phyloP scores from a whole-genome alignment of 2,329 filamentous ascomycete genomes.

The Claviceps sp. region DNA sequence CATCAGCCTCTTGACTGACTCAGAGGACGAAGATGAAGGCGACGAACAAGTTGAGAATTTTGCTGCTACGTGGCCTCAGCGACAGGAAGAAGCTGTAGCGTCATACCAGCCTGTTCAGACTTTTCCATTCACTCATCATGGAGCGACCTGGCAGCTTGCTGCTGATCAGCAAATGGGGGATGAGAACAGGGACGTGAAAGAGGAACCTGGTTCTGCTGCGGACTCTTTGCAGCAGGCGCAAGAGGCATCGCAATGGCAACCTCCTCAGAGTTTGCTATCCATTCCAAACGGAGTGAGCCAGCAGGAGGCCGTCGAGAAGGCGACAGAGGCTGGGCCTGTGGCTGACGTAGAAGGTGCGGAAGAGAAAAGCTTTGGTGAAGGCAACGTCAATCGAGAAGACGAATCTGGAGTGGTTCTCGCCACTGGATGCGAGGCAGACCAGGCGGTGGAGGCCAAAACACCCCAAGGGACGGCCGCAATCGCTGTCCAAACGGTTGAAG shows the following conservation, averaged over 20 bases:
- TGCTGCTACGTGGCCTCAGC: no score
- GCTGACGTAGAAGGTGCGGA: background rate
- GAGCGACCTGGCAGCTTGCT: no score
- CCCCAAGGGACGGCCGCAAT: background rate
- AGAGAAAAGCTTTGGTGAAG: background rate
- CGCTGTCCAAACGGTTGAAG: background rate
- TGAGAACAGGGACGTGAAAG: background rate
- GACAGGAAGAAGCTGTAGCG: background rate
- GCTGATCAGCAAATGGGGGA: background rate
- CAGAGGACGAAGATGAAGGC: conserved; percentile 7
- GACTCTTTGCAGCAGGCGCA: background rate
- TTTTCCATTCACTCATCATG: no score
- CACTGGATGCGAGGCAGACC: background rate
- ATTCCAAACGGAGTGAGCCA: background rate
- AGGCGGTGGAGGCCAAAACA: background rate
- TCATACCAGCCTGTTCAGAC: no score
- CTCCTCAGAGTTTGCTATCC: background rate
- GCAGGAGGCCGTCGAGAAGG: background rate
- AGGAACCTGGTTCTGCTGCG: background rate
- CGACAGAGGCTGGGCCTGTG: background rate
- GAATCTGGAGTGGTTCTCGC: background rate
- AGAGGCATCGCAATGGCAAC: background rate
- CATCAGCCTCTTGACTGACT: conserved; percentile 34
- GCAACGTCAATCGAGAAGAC: background rate
- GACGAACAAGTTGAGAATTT: background rate